Evolutionary conservation across 306 rosid species (phyloP), one percentile per base, ranked within the genome.

Genomic region (Vicia villosa): DNA sequence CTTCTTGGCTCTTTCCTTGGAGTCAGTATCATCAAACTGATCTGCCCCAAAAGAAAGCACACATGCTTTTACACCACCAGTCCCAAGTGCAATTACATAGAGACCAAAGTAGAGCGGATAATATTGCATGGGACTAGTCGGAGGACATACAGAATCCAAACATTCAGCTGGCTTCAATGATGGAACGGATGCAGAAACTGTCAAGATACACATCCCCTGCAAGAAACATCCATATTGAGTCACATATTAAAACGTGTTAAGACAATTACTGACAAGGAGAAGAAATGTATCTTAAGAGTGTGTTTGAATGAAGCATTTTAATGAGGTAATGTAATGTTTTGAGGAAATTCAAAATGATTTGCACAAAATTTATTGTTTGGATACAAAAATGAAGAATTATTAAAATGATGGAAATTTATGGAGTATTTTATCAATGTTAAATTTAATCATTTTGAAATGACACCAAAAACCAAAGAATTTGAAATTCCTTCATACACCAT

Each of bases 21-120:
- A 26, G 77, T 92, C 96, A 38, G 93, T 88, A 57, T 89, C 95
- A 79, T 92, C 98, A 82, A 92, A 92, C 83, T 92, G 98, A 70
- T 92, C 96, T 4, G 96, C 96, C 57, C 96, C 98, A 74, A 93
- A 90, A 52, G 91, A 77, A 12, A 86, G 82, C 51, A 92, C 96
- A 52, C 96, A 90, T 41, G 96, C 87, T 83, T 93, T 93, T 66
- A 92, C 89, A 47, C 96, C 96, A 68, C 96, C 98, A 36, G 96
- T 85, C 32, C 98, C 98, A 41, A 93, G 85, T 6, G 98, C 98
- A 74, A 93, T 82, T 75, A 90, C 73, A 66, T 93, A 93, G 49
- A 93, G 96, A 49, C 96, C 96, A 17, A 84, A 28, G 90, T 90
- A 93, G 82, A 93, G 87, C 45, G 88, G 90, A 19, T 72, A 77